phyloP scores from a whole-genome alignment of 495 filamentous ascomycete genomes.

The Penicillium odoratum region DNA sequence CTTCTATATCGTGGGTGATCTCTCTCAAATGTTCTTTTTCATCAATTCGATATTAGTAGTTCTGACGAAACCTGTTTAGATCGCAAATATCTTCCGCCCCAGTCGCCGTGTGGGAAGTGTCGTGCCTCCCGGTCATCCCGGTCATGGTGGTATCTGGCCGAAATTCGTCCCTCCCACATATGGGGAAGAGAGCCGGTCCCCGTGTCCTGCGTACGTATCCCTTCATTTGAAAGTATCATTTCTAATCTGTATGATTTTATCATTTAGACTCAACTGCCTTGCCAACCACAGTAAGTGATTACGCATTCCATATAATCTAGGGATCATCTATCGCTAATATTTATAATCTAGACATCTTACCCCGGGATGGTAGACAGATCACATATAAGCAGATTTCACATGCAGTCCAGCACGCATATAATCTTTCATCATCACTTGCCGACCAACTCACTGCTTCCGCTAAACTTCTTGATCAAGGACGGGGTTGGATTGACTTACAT shows the following conservation, averaged over 20 bases:
- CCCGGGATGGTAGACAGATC: background rate
- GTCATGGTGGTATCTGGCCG: background rate
- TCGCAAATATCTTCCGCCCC: background rate
- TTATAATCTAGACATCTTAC: background rate
- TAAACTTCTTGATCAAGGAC: background rate
- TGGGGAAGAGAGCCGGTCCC: background rate
- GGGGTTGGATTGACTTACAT: background rate
- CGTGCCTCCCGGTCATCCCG: background rate
- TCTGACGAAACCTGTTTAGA: background rate
- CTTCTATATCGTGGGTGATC: background rate
- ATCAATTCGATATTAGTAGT: no score
- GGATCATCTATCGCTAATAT: background rate
- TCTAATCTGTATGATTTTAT: background rate
- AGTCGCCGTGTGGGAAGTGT: background rate
- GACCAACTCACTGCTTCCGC: conserved; percentile 4
- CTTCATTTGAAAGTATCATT: background rate
- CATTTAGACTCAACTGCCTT: background rate
- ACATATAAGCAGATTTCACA: background rate
- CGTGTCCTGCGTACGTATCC: background rate
- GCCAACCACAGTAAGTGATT: background rate
- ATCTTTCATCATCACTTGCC: conserved; percentile 4
- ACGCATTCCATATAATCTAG: background rate
- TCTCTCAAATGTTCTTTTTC: background rate
- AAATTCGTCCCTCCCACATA: background rate
- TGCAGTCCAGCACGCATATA: conserved; percentile 5